Evolutionary conservation across 2,329 filamentous ascomycete genomes (phyloP).

Genomic region (Purpureocillium takamizusanense): DNA sequence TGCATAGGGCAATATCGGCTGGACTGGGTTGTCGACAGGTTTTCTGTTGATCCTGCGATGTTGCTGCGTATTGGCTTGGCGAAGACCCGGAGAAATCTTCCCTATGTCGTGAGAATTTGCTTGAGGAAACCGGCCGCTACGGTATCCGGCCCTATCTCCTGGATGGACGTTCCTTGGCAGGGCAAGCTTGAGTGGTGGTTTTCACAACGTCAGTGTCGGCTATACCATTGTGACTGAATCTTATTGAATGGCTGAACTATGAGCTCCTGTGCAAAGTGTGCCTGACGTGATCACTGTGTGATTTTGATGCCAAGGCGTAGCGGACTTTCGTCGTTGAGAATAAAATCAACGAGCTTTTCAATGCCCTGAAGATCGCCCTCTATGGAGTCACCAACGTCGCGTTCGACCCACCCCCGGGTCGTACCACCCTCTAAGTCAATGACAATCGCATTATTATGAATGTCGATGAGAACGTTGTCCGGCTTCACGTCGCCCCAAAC

Average conservation of each 20-base stretch:
- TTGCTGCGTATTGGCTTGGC: conserved; percentile 1
- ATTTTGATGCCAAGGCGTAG: too few species aligned
- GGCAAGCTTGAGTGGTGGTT: conserved; percentile 5
- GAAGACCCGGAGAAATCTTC: conserved; percentile 1
- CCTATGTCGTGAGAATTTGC: background rate
- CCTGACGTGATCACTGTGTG: too few species aligned
- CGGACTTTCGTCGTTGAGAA: conserved; percentile 28
- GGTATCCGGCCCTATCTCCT: background rate
- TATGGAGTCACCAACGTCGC: conserved; percentile 27
- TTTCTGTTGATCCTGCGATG: background rate
- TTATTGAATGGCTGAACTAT: too few species aligned
- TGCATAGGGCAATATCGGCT: conserved; percentile 3
- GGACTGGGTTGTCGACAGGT: conserved; percentile 1
- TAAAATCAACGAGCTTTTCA: conserved; percentile 8
- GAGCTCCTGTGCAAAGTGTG: too few species aligned
- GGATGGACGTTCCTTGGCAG: conserved; percentile 3
- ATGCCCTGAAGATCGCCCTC: background rate
- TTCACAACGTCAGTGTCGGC: conserved; percentile 3
- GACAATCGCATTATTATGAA: background rate
- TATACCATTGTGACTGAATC: conserved; percentile 1
- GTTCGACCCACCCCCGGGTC: conserved; percentile 21
- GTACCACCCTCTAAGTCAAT: conserved; percentile 1
- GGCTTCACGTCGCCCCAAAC: conserved; percentile 1
- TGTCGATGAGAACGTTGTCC: background rate
- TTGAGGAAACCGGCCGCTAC: background rate